Conservation (phyloP, 805 yeast species). For the Saccharomycopsis babjevae region DNA sequence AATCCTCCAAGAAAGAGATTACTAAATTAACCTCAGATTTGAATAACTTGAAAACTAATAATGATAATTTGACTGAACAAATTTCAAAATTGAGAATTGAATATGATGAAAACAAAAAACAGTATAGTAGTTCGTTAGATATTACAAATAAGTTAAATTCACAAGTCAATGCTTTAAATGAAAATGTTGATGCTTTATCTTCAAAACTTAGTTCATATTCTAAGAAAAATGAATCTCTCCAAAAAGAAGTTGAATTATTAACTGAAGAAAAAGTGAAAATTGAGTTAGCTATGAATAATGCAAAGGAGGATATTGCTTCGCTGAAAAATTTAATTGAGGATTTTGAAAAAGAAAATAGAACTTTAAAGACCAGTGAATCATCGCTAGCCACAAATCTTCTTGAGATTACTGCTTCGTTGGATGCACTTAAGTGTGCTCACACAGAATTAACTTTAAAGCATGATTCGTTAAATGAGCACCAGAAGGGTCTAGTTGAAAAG, state of each 20-base stretch:
- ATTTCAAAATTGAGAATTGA: neutral
- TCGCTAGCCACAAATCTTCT: conserved; percentile 7
- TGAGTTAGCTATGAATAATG: neutral
- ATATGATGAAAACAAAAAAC: neutral
- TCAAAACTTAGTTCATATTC: neutral
- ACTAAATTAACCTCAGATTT: neutral
- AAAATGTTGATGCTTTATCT: neutral
- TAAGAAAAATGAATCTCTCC: neutral
- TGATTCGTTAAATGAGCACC: conserved; percentile 23
- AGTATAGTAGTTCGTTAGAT: neutral
- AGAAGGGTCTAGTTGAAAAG: conserved; percentile 22
- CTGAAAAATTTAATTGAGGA: neutral
- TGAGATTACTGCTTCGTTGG: conserved; percentile 14
- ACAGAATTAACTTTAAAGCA: conserved; percentile 24
- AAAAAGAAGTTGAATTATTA: neutral
- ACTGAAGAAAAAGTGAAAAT: neutral
- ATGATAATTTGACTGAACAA: neutral
- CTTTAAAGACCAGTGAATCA: conserved; percentile 3
- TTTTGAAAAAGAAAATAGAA: conserved; percentile 1
- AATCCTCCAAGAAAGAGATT: neutral
- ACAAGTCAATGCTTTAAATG: neutral
- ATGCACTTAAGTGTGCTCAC: conserved; percentile 14
- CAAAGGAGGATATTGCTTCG: neutral
- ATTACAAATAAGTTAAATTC: neutral
- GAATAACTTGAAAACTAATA: neutral